Evolutionary conservation across 2,329 filamentous ascomycete species (phyloP), one percentile per base, ranked within the genome.

Genomic region (Aureobasidium sp.): DNA sequence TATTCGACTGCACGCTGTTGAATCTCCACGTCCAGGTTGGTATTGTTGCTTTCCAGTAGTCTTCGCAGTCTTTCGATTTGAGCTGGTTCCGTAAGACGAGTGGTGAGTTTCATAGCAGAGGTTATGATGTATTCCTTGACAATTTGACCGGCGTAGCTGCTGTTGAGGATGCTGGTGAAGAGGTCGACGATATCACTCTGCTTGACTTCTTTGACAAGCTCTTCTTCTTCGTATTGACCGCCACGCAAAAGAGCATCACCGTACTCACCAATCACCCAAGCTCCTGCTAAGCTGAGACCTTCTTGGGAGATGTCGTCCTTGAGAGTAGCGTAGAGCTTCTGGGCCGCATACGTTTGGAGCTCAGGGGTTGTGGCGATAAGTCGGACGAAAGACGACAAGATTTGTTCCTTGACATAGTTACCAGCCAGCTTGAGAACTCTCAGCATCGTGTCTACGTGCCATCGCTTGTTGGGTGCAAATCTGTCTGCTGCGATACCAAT

Each of bases 261-360:
- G 71, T 92, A 99, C 77, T 99, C 94, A 71, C 95, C 94, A 73
- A 99, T 96, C 59, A 94, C 95, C 94, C 94, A 99, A 7, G 94
- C 88, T 41, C 90, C 94, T 54, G 93, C 91, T 65, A 97, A 83
- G 9, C 91, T 97, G 65, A 99, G 78, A 66, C 91, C 95, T 75
- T 99, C 95, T 73, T 99, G 94, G 2, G 93, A 97, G 68, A 99
- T 97, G 69, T 99, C 94, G 67, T 96, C 94, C 74, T 94, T 96
- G 61, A 99, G 78, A 64, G 89, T 89, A 25, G 86, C 81, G 73
- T 97, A 99, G 6, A 99, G 81, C 74, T 97, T 99, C 71, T 97
- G 94, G 5, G 93, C 93, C 1, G 91, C 92, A 72, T 99, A 99
- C 0, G 92, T 96, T 74, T 99, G 94, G 42, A 97, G 80, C 68